Evolutionary conservation across 106 monocot species (phyloP), one percentile per base, ranked within the genome.

Genomic region (Dendrobium huoshanense): DNA sequence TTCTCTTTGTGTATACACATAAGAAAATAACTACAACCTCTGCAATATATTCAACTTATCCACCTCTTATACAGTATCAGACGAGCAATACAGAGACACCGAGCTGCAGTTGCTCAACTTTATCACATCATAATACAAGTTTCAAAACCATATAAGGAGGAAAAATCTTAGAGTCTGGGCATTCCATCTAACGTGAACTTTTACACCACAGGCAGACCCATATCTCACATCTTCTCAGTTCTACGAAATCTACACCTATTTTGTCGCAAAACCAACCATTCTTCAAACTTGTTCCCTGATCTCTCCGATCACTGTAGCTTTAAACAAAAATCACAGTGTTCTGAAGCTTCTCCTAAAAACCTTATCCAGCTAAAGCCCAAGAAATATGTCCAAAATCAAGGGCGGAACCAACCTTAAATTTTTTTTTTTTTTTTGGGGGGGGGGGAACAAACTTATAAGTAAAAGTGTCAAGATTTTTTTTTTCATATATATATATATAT

Each of bases 271-370:
- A 10, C 42, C 45, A 19, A 49, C 48, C 51, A 44, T 77, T 77
- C 51, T 77, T 77, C 77, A 9, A 15, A 29, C 25, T 9, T 10
- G 77, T 19, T 40, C 29, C 75, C 33, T 40, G 13, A 88, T 1
- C 84, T 83, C 89, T 22, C 41, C 58, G 9, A 88, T 75, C 45
- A 67, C 40, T 7, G 78, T 74, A 29, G 80, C 76, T 75, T 85
- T 90, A 27, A 85, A 11, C 1, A 81, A 13, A 54, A 85, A 67
- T 1, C 87, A 85, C 47, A 83, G 68, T 20, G 83, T 70, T 15
- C 87, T 78, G 27, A 90, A 9, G 20, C 82, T 80, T 4, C 83
- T 49, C 78, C 75, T 84, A 9, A 87, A 22, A 41, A 77, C 80
- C 16, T 72, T 54, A 73, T 78, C 79, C 65, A 85, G 22, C 67